Evolutionary conservation across 2,329 filamentous ascomycete species (phyloP), one percentile per base, ranked within the genome.

Genomic region (Cadophora malorum): DNA sequence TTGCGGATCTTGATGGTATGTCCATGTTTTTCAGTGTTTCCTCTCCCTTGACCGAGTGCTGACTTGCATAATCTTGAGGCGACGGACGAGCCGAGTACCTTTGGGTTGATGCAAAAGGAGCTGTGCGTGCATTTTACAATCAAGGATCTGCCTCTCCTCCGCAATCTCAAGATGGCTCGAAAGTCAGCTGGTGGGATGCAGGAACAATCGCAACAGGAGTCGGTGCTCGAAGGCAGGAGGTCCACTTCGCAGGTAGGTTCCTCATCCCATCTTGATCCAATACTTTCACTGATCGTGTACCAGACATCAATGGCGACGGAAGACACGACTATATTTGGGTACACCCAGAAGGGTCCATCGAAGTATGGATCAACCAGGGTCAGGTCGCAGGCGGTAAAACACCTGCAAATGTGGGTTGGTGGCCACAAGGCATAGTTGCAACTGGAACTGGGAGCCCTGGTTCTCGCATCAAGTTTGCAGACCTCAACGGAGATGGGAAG

Each of bases 271-370:
- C 38, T 16, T 45, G 10, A 45, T 45, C 38, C 14, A 45, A 45
- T 45, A 45, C 38, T 45, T 45, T 12, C 8, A 45, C 38, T 45
- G 3, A 45, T 45, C 38, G 38, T 60, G 31, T 53, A 25, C 60
- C 16, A 28, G 67, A 69, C 53, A 63, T 69, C 21, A 64, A 69
- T n/a, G 67, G 67, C 45, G 67, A 69, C 58, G 67, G 67, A 21
- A 33, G 25, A 23, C 47, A 49, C 35, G 67, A 69, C 23, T 69
- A 66, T 45, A 23, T 69, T n/a, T 21, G 21, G 14, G 9, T 69
- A 31, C 55, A 63, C 59, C 21, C 31, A 19, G 63, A 45, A 6
- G 66, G 66, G 1, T 41, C 41, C 5, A 45, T 53, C n/a, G 62
- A 33, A 47, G 66, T 63, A 21, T 64, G 41, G 65, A 50, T 63